Conservation (phyloP, 2,329 filamentous ascomycete genomes). For the Orbilia ellipsospora region DNA sequence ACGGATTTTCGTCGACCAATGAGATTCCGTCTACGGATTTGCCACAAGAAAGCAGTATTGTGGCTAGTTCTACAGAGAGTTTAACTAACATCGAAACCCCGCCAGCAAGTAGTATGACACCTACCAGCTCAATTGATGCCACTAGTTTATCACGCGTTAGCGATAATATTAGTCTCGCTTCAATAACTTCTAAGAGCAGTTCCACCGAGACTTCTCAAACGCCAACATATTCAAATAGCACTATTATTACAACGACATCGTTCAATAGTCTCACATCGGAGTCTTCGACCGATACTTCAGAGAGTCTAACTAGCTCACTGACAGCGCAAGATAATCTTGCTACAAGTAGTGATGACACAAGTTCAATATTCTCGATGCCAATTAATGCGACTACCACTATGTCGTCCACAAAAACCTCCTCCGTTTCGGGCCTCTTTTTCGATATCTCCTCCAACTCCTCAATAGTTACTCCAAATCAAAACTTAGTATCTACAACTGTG, state of each 20-base stretch:
- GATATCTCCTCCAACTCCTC: constrained; percentile 1
- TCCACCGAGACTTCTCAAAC: not conserved
- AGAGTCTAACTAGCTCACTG: not conserved
- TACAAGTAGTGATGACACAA: no score
- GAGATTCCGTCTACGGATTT: no score
- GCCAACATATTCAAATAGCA: not conserved
- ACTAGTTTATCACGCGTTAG: not conserved
- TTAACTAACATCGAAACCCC: no score
- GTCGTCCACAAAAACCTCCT: not conserved
- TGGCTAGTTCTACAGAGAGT: no score
- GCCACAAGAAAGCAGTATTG: no score
- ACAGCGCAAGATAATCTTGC: no score
- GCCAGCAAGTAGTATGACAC: no score
- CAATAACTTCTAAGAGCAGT: not conserved
- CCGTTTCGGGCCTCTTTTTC: not conserved
- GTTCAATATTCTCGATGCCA: no score
- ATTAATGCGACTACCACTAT: not conserved
- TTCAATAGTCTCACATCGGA: no score
- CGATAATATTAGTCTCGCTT: constrained; percentile 15
- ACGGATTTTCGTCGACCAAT: no score
- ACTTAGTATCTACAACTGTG: not conserved
- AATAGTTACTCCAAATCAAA: not conserved
- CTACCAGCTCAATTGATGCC: no score
- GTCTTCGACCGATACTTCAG: not conserved
- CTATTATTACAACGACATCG: no score